Evolutionary conservation across 2,329 filamentous ascomycete species (phyloP), one percentile per base, ranked within the genome.

Genomic region (Pestalotiopsis sp.): DNA sequence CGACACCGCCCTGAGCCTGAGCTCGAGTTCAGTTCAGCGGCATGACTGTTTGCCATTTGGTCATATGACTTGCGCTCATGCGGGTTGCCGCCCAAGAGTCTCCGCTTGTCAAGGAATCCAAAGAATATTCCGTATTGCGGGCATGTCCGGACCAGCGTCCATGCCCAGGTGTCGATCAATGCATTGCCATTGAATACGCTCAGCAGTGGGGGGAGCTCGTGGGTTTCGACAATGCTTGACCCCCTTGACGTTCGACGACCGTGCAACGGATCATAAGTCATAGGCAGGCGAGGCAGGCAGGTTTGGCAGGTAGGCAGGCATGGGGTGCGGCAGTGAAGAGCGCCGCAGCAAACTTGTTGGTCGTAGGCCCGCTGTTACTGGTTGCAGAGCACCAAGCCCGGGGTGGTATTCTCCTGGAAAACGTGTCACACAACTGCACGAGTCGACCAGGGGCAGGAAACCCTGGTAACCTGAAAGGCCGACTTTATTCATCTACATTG

Each of bases 1-100:
- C 44, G 44, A 52, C 44, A 52, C 44, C 44, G 44, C 44, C 40
- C 44, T 52, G 44, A 52, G 44, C 14, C 17, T n/a, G 40, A 48
- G 40, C 40, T 48, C 44, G 44, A 52, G 44, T 52, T 52, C n/a
- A 52, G 44, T 52, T 52, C n/a, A 3, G 44, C 44, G n/a, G 6
- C 44, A 52, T n/a, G 56, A 58, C 22, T 17, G n/a, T n/a, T 11
- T 57, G 52, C 20, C 11, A 22, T 26, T 24, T 56, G 17, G 63
- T 65, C 63, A 65, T 9, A 57, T 65, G 63, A 65, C 63, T 65
- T 65, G 10, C 24, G 39, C 48, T 65, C 63, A 65, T 65, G 63
- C 63, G 63, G 63, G 40, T 30, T 65, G 48, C 63, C 63, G 48
- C 48, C 44, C 26, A 38, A 56, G 30, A 35, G 9, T 44, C 61